A percentile compares a stretch with the other conserved stretches of the same genome.
phyloP scores from a whole-genome alignment of 352 stramenopile species.

The Pythium angustatum region DNA sequence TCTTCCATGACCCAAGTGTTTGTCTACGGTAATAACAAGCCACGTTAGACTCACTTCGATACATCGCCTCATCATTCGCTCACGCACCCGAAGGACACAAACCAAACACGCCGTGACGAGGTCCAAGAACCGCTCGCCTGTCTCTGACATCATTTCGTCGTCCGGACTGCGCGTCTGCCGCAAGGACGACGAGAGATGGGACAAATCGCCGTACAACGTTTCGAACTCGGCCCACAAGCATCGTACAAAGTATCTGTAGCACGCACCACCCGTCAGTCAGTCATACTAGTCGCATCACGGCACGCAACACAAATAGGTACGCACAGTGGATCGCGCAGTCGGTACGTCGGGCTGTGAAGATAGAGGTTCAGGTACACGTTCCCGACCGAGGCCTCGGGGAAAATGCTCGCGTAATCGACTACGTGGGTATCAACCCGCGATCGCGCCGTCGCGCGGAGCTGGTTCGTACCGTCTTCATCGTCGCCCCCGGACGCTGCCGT shows the following conservation, averaged over 20 bases:
- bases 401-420: constrained; percentile 77
- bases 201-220: constrained; percentile 64
- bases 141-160: constrained; percentile 65
- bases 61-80: too few species aligned
- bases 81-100: constrained; percentile 75
- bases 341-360: constrained; percentile 92
- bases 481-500: constrained; percentile 18
- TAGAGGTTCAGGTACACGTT: constrained; percentile 93
- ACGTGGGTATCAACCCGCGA: constrained; percentile 57
- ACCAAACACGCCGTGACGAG: constrained; percentile 79
- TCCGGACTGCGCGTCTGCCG: constrained; percentile 63
- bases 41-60: too few species aligned
- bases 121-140: constrained; percentile 66
- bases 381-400: constrained; percentile 69
- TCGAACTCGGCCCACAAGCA: constrained; percentile 84
- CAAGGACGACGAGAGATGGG: constrained; percentile 62
- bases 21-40: too few species aligned
- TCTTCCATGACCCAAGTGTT: constrained; percentile 64
- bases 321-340: constrained; percentile 90
- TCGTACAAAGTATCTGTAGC: constrained; percentile 66
- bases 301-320: constrained; percentile 11
- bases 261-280: not conserved
- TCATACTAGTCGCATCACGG: not conserved
- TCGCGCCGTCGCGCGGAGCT: constrained; percentile 25
- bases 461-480: constrained; percentile 12